Conservation (phyloP, 805 yeast genomes). For the Kockiozyma suomiensis region DNA sequence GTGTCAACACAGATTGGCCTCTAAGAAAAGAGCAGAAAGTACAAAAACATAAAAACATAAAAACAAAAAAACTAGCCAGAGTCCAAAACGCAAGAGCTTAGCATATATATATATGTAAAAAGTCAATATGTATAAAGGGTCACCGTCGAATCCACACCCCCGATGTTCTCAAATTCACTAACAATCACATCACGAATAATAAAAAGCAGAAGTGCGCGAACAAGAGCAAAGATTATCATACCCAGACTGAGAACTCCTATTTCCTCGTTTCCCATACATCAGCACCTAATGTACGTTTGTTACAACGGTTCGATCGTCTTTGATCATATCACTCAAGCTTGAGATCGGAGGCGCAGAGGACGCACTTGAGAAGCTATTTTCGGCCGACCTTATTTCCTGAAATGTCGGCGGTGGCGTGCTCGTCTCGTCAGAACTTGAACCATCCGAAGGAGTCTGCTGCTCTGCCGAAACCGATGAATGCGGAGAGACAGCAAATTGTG, state of each 20-base stretch:
- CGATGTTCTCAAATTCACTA: not conserved
- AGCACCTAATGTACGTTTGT: conserved; percentile 9
- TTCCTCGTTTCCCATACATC: not conserved
- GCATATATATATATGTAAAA: conserved; percentile 1
- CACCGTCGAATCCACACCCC: not conserved
- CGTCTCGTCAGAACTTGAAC: conserved; percentile 4
- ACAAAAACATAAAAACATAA: not conserved
- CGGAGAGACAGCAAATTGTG: conserved; percentile 3
- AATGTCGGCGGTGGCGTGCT: conserved; percentile 21
- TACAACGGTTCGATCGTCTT: not conserved
- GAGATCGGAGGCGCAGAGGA: conserved; percentile 11
- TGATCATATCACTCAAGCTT: not conserved
- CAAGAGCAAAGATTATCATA: not conserved
- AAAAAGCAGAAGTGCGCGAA: not conserved
- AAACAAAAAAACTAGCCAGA: not conserved
- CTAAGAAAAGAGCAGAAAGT: not conserved
- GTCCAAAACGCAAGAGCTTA: not conserved
- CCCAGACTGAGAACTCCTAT: conserved; percentile 1
- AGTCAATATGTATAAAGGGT: conserved; percentile 2
- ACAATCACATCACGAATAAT: not conserved
- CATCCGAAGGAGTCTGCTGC: not conserved
- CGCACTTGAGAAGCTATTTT: conserved; percentile 19
- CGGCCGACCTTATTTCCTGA: conserved; percentile 16
- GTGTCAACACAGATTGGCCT: not conserved
- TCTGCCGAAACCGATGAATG: conserved; percentile 10